phyloP scores from a whole-genome alignment of 768 basidiomycete species.

The Termitomyces sp. region DNA sequence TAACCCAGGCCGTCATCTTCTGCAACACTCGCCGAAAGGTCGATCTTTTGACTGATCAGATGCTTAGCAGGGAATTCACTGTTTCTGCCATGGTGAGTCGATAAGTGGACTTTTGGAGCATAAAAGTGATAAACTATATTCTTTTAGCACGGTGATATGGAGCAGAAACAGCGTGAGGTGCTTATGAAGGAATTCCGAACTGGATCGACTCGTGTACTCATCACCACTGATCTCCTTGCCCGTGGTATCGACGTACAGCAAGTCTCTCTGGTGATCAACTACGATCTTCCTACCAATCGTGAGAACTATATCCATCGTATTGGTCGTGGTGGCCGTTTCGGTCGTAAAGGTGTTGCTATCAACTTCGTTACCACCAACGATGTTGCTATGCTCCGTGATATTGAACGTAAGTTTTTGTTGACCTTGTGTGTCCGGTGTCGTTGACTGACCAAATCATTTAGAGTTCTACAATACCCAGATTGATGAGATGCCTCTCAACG shows the following conservation, averaged over 20 bases:
- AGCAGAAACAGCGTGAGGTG: slow-evolving; percentile 92
- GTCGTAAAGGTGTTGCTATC: slow-evolving; percentile 96
- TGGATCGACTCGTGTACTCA: slow-evolving; percentile 95
- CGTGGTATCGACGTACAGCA: slow-evolving; percentile 99
- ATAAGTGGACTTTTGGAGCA: not conserved
- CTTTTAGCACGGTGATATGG: slow-evolving; percentile 97
- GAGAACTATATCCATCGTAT: slow-evolving; percentile 99
- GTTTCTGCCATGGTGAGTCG: slow-evolving; percentile 90
- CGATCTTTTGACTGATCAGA: slow-evolving; percentile 98
- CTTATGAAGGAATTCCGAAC: slow-evolving; percentile 99
- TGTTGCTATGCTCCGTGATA: slow-evolving; percentile 87
- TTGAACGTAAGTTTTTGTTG: slow-evolving; percentile 68
- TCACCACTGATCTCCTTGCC: slow-evolving; percentile 96
- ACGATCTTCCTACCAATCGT: slow-evolving; percentile 86
- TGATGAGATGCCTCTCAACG: slow-evolving; percentile 97
- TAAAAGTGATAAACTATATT: slow-evolving; percentile 12
- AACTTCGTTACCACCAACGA: slow-evolving; percentile 97
- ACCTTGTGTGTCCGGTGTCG: not conserved
- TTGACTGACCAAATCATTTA: slow-evolving; percentile 19
- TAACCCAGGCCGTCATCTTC: slow-evolving; percentile 99
- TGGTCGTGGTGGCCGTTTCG: slow-evolving; percentile 95
- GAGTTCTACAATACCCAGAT: slow-evolving; percentile 96
- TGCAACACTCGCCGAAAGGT: slow-evolving; percentile 99
- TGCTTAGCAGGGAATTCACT: slow-evolving; percentile 94
- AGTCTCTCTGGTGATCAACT: slow-evolving; percentile 94